Evolutionary conservation across 169 alveolate genomes (phyloP).

Genomic region (Cytauxzoon felis): DNA sequence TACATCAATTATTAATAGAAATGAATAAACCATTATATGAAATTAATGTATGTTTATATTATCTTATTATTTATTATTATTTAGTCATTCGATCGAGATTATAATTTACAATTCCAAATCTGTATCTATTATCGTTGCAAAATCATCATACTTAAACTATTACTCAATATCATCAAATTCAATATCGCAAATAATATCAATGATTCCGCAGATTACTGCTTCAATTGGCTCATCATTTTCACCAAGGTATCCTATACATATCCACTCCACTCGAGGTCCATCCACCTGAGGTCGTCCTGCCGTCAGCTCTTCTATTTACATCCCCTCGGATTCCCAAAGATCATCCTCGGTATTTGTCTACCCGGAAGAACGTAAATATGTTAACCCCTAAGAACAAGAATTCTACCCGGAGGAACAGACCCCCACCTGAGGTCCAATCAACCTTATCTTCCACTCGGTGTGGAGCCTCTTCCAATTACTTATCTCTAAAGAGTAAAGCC

Average conservation of each 20-base stretch:
- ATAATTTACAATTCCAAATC: constrained; percentile 23
- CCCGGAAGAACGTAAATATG: too few species aligned
- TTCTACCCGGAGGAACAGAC: too few species aligned
- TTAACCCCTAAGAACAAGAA: too few species aligned
- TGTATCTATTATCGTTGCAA: constrained; percentile 53
- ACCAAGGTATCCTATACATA: constrained; percentile 45
- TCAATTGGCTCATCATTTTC: constrained; percentile 47
- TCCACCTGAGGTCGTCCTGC: too few species aligned
- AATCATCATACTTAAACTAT: constrained; percentile 16
- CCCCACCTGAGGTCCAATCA: too few species aligned
- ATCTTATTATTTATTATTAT: background rate
- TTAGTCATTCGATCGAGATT: constrained; percentile 2
- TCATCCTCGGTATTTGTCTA: too few species aligned
- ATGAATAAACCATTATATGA: constrained; percentile 34
- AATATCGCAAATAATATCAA: constrained; percentile 11
- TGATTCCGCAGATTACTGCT: constrained; percentile 56
- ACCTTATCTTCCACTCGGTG: too few species aligned
- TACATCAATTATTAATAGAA: constrained; percentile 9
- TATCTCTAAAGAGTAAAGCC: too few species aligned
- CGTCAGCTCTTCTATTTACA: too few species aligned
- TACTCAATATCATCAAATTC: constrained; percentile 9
- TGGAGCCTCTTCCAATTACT: too few species aligned
- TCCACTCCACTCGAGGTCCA: too few species aligned
- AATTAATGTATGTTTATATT: constrained; percentile 16
- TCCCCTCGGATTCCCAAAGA: too few species aligned